Percentiles rank a stretch among this genome's conserved stretches.
Conservation (phyloP, 805 yeast species). For the Lipomyces spencermartinsiae region DNA sequence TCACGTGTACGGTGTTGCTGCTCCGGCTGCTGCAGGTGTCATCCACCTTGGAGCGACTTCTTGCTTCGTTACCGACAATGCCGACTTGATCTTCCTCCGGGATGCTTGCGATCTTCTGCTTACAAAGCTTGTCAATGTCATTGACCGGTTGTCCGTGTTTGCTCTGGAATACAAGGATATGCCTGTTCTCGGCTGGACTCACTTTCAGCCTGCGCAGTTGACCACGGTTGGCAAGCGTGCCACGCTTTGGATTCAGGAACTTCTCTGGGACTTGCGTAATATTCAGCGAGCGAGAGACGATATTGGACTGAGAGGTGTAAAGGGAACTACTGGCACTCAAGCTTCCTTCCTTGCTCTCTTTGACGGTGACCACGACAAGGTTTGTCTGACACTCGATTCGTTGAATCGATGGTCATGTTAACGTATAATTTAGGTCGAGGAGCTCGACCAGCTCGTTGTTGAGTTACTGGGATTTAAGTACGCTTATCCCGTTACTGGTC, state of each 20-base stretch:
- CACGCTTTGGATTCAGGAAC: slow-evolving; percentile 96
- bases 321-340: slow-evolving; percentile 99
- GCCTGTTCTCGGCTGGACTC: slow-evolving; percentile 99
- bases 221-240: slow-evolving; percentile 99
- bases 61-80: slow-evolving; percentile 96
- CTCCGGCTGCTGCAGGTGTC: slow-evolving; percentile 97
- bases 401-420: neutral
- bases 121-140: slow-evolving; percentile 95
- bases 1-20: slow-evolving; percentile 88
- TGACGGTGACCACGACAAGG: slow-evolving; percentile 94
- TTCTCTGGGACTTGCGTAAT: slow-evolving; percentile 97
- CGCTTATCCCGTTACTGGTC: slow-evolving; percentile 98
- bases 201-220: slow-evolving; percentile 98
- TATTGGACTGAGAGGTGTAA: slow-evolving; percentile 95
- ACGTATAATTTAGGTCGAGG: slow-evolving; percentile 63
- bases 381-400: neutral
- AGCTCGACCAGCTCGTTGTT: slow-evolving; percentile 87
- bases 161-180: slow-evolving; percentile 91
- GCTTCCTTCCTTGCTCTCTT: slow-evolving; percentile 93
- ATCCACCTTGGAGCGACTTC: slow-evolving; percentile 98
- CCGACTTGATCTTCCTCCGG: slow-evolving; percentile 93
- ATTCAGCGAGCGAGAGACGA: slow-evolving; percentile 95
- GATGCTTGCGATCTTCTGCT: slow-evolving; percentile 93
- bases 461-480: slow-evolving; percentile 91
- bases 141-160: slow-evolving; percentile 84